Percentiles rank a stretch among this genome's conserved stretches.
These are phyloP conservation scores for Hemileccinum impolitum DNA, from an alignment of 768 basidiomycete species.

Conservation along the genomic window DNA sequence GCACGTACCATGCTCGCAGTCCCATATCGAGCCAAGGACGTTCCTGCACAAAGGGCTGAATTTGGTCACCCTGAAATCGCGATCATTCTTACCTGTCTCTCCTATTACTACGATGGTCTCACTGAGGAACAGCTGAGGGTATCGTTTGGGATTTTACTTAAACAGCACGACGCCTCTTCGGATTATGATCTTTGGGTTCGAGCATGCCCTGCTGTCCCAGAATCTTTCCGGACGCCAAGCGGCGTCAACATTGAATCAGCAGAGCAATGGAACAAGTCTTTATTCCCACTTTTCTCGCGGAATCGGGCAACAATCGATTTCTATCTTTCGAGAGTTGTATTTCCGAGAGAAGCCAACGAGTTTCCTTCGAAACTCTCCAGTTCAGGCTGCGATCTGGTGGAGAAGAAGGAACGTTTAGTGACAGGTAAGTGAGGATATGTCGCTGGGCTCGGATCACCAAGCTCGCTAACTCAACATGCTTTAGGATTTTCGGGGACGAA, in stretches of 20 bases:
- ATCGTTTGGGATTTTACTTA: conserved; percentile 15
- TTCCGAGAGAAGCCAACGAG: conserved; percentile 38
- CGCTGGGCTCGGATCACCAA: conserved; percentile 1
- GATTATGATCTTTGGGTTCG: conserved; percentile 19
- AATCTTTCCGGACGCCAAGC: conserved; percentile 27
- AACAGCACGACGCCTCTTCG: conserved; percentile 17
- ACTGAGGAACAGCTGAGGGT: conserved; percentile 12
- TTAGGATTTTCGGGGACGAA: conserved; percentile 37
- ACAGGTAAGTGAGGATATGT: background rate
- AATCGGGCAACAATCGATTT: conserved; percentile 36
- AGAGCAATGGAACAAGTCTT: conserved; percentile 22
- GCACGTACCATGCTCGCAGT: conserved; percentile 22
- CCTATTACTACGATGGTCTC: conserved; percentile 27
- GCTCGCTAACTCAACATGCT: conserved; percentile 6
- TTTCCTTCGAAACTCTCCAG: conserved; percentile 20
- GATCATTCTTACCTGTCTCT: conserved; percentile 10
- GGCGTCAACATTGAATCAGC: conserved; percentile 42
- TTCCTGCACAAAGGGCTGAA: conserved; percentile 21
- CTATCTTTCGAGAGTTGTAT: conserved; percentile 44
- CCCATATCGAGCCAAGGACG: conserved; percentile 27
- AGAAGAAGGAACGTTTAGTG: background rate
- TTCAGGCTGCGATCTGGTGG: conserved; percentile 9
- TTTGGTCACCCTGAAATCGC: conserved; percentile 27
- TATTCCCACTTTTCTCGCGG: conserved; percentile 34
- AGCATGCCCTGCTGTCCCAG: conserved; percentile 27